These are phyloP conservation scores for Sporothrix humicola DNA, from an alignment of 2,329 filamentous ascomycete species.

Conservation along the genomic window DNA sequence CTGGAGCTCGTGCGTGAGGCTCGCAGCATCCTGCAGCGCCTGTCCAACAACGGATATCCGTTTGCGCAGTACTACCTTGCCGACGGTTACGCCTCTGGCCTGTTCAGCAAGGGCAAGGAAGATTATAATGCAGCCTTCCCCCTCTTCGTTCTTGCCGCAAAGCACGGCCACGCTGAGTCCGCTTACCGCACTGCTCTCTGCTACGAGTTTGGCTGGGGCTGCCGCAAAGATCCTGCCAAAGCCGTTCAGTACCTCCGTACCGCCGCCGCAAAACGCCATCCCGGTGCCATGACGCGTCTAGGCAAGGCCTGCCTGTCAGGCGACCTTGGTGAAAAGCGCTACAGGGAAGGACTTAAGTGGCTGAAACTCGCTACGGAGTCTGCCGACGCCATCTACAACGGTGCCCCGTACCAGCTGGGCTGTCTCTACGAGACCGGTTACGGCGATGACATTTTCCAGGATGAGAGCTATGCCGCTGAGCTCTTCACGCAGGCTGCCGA, in stretches of 20 bases:
- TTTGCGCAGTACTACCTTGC: conserved; percentile 98
- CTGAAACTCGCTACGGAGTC: conserved; percentile 90
- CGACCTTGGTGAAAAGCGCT: conserved; percentile 84
- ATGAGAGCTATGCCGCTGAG: conserved; percentile 88
- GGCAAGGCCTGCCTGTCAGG: conserved; percentile 88
- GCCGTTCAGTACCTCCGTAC: conserved; percentile 92
- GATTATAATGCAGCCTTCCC: conserved; percentile 92
- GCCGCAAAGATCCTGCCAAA: conserved; percentile 84
- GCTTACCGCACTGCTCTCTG: conserved; percentile 91
- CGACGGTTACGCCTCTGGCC: conserved; percentile 89
- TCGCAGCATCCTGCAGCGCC: conserved; percentile 82
- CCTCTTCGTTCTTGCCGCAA: conserved; percentile 89
- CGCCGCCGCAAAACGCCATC: conserved; percentile 90
- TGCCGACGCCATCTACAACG: conserved; percentile 89
- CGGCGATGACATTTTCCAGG: conserved; percentile 90
- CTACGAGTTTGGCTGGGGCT: conserved; percentile 99
- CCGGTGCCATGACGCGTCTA: conserved; percentile 90
- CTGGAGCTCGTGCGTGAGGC: conserved; percentile 82
- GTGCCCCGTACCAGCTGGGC: conserved; percentile 88
- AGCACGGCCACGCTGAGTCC: conserved; percentile 96
- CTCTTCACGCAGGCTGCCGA: conserved; percentile 94
- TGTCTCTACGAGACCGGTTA: conserved; percentile 90
- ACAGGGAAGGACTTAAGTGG: conserved; percentile 94
- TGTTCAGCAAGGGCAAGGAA: conserved; percentile 93
- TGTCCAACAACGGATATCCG: conserved; percentile 87